Evolutionary conservation across 2,329 filamentous ascomycete genomes (phyloP), one percentile per base, ranked within the genome.

Genomic region (Nothopassalora personata): DNA sequence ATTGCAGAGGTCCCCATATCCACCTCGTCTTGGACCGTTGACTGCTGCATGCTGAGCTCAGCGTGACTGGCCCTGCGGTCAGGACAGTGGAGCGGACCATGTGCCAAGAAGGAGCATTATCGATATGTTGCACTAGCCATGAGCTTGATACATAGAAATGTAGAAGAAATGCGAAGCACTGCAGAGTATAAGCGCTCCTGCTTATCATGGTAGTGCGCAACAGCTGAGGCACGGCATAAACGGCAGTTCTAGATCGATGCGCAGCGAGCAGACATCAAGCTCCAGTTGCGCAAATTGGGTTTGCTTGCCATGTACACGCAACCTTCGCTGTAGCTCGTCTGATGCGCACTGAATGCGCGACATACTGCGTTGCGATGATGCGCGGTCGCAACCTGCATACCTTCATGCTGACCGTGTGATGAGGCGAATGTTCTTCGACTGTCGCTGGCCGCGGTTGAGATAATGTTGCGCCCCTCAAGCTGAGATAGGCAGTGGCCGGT

Each of bases 51-150:
- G 13, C 15, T n/a, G 36, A n/a, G 36, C 11, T 43, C 18, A 43
- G 36, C 36, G 11, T 3, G 36, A n/a, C 11, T 18, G 36, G n/a
- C 36, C 15, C 11, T 11, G 36, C 36, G 6, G 36, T 15, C 6
- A n/a, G 15, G 31, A 10, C 31, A 43, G 36, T 15, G 6, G 6
- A 3, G 13, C 15, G 36, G 2, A 8, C 3, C 11, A 6, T 3
- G 15, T 43, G 11, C 3, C 11, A 43, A 43, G 36, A 11, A 43
- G 9, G 28, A 34, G 30, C 48, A 19, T 28, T 51, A 51, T 51
- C 48, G 30, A 18, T 19, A 51, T 51, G 48, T 48, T 48, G 43
- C 39, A 55, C 43, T 55, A 55, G 53, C 5, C 19, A 19, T 47
- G 39, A 48, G 39, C 53, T 34, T 48, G 28, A 23, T 30, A 43